Evolutionary conservation across 140 eudicot genomes (phyloP).

Genomic region (Flaveria floridana): DNA sequence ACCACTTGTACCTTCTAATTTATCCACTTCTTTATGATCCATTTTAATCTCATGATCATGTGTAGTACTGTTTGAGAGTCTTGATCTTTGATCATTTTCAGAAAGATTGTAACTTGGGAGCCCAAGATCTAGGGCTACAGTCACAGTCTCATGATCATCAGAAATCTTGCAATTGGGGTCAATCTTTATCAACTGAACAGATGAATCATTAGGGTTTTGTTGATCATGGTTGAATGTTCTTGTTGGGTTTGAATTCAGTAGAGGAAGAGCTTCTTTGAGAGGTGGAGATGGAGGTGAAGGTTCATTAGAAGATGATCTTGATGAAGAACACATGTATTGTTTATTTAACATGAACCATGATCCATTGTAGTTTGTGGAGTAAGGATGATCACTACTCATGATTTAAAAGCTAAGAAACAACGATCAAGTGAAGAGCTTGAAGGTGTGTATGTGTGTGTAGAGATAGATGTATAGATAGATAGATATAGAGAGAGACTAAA

Average conservation of each 20-base stretch:
- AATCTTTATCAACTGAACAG: conserved; percentile 37
- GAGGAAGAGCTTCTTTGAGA: conserved; percentile 65
- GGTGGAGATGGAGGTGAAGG: conserved; percentile 57
- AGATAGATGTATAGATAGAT: conserved; percentile 17
- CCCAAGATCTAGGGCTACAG: conserved; percentile 57
- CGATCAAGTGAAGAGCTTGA: conserved; percentile 21
- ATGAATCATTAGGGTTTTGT: conserved; percentile 19
- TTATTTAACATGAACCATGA: conserved; percentile 45
- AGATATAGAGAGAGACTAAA: too few relatives aligned
- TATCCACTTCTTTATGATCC: conserved; percentile 29
- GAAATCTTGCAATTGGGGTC: conserved; percentile 24
- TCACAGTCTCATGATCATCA: conserved; percentile 33
- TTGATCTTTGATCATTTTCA: conserved; percentile 50
- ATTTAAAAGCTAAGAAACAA: conserved; percentile 15
- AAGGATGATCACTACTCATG: conserved; percentile 53
- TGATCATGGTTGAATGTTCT: conserved; percentile 30
- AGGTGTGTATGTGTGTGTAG: conserved; percentile 6
- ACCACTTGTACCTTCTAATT: conserved; percentile 33
- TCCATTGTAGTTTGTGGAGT: conserved; percentile 42
- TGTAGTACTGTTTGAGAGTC: conserved; percentile 21
- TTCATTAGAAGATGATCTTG: conserved; percentile 24
- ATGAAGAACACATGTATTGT: conserved; percentile 10
- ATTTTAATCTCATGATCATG: conserved; percentile 10
- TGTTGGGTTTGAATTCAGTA: conserved; percentile 56
- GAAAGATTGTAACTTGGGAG: conserved; percentile 41